phyloP scores from a whole-genome alignment of 768 basidiomycete genomes.

The Pholiota microspora region DNA sequence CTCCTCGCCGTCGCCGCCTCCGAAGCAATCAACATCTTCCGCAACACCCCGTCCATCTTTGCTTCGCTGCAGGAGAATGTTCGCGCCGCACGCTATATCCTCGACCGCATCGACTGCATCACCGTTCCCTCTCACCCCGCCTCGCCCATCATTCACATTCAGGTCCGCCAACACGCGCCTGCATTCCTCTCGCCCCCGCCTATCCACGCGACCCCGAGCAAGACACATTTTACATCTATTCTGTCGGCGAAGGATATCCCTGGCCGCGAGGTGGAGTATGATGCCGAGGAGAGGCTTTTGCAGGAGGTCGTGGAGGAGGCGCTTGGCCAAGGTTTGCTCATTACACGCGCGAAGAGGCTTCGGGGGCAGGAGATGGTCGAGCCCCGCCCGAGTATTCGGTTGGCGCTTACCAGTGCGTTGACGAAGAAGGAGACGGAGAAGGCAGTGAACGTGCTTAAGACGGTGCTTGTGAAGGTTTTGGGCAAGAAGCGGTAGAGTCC shows the following conservation, averaged over 20 bases:
- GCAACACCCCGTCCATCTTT: constrained; percentile 73
- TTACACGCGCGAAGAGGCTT: constrained; percentile 82
- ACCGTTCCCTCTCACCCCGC: constrained; percentile 82
- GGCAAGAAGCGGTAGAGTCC: constrained; percentile 10
- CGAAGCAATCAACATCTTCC: constrained; percentile 79
- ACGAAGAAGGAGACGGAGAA: constrained; percentile 92
- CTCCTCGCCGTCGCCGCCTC: constrained; percentile 87
- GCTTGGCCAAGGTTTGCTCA: constrained; percentile 75
- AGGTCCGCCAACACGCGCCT: constrained; percentile 7
- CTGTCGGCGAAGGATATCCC: constrained; percentile 41
- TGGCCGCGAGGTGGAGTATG: constrained; percentile 55
- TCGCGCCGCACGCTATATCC: constrained; percentile 68
- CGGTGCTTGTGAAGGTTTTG: constrained; percentile 31
- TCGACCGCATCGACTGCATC: constrained; percentile 81
- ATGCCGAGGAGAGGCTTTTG: constrained; percentile 72
- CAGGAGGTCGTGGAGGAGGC: constrained; percentile 94
- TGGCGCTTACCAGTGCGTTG: constrained; percentile 78
- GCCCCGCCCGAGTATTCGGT: constrained; percentile 77
- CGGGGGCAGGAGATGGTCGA: constrained; percentile 83
- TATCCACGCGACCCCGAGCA: constrained; percentile 15
- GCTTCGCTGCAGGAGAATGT: constrained; percentile 79
- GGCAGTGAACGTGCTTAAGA: constrained; percentile 72
- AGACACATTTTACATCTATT: constrained; percentile 37
- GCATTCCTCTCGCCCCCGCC: constrained; percentile 21
- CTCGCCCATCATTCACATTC: constrained; percentile 86